These are phyloP conservation scores for Cicer pinnatifidum DNA, from an alignment of 306 rosid genomes.

Conservation along the genomic window DNA sequence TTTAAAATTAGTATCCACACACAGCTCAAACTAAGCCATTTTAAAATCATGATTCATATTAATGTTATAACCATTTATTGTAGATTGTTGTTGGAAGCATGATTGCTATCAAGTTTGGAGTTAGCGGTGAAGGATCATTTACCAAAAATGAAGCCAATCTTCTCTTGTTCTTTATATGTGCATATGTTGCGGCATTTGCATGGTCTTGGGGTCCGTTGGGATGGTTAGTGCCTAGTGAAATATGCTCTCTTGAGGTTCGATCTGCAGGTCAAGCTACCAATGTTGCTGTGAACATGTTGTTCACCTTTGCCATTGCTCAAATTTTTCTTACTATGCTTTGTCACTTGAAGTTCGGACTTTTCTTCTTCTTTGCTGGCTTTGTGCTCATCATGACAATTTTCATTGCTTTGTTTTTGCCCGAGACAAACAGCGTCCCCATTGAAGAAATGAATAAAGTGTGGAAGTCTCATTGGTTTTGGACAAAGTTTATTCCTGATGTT, in stretches of 20 bases:
- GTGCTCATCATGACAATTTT: constrained; percentile 49
- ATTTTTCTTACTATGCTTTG: constrained; percentile 51
- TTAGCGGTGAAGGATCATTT: too few species aligned
- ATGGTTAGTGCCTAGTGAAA: constrained; percentile 3
- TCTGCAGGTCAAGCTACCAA: constrained; percentile 31
- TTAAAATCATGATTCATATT: not conserved
- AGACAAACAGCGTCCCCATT: constrained; percentile 53
- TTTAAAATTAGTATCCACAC: not conserved
- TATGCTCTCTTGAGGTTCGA: not conserved
- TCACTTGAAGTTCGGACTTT: constrained; percentile 43
- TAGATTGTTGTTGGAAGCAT: too few species aligned
- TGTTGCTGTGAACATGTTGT: constrained; percentile 55
- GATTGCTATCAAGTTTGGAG: too few species aligned
- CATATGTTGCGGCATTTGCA: constrained; percentile 16
- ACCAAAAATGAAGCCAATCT: not conserved
- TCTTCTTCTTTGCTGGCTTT: constrained; percentile 47
- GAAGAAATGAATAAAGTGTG: constrained; percentile 49
- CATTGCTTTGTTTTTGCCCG: constrained; percentile 48
- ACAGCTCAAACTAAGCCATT: not conserved
- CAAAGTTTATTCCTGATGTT: too few species aligned
- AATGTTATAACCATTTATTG: not conserved
- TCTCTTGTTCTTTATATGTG: constrained; percentile 49
- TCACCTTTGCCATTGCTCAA: constrained; percentile 51
- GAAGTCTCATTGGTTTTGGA: not conserved
- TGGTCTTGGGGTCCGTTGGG: not conserved